Evolutionary conservation across 164 flowering plant species (phyloP), one percentile per base, ranked within the genome.

Genomic region (Nymphaea colorata): DNA sequence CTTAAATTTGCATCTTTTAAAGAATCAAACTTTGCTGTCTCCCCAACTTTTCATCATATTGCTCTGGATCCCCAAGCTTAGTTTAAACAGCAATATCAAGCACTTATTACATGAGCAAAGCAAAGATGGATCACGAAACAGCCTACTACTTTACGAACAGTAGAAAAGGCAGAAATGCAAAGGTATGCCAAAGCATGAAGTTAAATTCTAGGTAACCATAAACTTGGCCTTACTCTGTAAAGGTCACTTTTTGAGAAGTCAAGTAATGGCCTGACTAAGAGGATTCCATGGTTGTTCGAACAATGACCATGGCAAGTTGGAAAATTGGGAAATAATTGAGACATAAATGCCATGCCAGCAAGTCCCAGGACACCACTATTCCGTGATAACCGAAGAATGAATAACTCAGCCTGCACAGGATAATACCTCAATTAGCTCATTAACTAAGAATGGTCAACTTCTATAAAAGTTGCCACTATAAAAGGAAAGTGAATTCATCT

Each of bases 281-380:
- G 78, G 65, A 86, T 79, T 41, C 91, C 81, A 43, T 73, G 67
- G 69, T 68, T 73, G 65, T 66, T 70, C 51, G 76, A 74, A 69
- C 64, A 70, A 73, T 76, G 78, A 68, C 67, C 68, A 71, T 6
- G 67, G n/a, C 44, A 70, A 76, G 71, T 69, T 11, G 77, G 55
- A 67, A 70, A 53, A 43, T 77, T 47, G 3, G 84, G 70, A 73
- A 86, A 93, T 64, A 90, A 62, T 61, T 93, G 87, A 69, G 91
- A 90, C 53, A 77, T 69, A 74, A 85, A 93, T 66, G 97, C 87
- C 91, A 86, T 90, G 64, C 97, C 96, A 74, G 97, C 87, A 73
- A 89, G 97, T 73, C 98, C 97, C 75, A 90, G 88, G 43, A 90
- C 87, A 66, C 97, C 93, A 79, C 97, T 93, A 71, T 79, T 81